A percentile compares a stretch with the other conserved stretches of the same genome.
Conservation (phyloP, 2,329 filamentous ascomycete species). For the Fusarium dimerum region DNA sequence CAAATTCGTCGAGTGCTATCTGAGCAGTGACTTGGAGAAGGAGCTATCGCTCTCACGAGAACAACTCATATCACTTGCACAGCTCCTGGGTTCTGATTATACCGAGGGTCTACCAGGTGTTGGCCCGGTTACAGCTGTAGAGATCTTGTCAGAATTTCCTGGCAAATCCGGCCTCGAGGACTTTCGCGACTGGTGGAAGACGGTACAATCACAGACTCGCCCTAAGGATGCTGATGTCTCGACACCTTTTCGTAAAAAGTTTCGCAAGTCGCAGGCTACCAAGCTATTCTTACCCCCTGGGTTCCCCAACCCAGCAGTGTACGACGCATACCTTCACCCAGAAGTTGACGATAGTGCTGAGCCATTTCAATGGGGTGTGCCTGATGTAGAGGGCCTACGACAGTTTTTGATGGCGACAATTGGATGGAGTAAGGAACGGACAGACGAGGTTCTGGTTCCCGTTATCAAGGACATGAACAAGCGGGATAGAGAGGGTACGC, state of each 20-base stretch:
- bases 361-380: conserved; percentile 91
- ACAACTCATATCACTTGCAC: conserved; percentile 86
- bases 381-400: conserved; percentile 83
- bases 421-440: conserved; percentile 88
- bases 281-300: conserved; percentile 82
- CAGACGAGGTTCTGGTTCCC: conserved; percentile 92
- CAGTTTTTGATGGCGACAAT: conserved; percentile 88
- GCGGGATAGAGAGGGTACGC: conserved; percentile 84
- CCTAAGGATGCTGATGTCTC: conserved; percentile 61
- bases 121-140: conserved; percentile 90
- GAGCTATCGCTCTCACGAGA: conserved; percentile 86
- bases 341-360: conserved; percentile 81
- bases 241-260: conserved; percentile 78
- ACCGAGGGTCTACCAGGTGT: conserved; percentile 89
- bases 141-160: conserved; percentile 89
- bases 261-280: conserved; percentile 73
- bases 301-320: conserved; percentile 79
- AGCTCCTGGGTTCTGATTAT: conserved; percentile 91
- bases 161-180: conserved; percentile 60
- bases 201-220: conserved; percentile 69
- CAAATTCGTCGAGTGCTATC: conserved; percentile 97
- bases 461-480: conserved; percentile 96
- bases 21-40: conserved; percentile 78
- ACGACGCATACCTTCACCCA: conserved; percentile 80
- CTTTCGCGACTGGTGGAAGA: conserved; percentile 87